Evolutionary conservation across 257 asterid genomes (phyloP).

Genomic region (Cynanchum wilfordii): DNA sequence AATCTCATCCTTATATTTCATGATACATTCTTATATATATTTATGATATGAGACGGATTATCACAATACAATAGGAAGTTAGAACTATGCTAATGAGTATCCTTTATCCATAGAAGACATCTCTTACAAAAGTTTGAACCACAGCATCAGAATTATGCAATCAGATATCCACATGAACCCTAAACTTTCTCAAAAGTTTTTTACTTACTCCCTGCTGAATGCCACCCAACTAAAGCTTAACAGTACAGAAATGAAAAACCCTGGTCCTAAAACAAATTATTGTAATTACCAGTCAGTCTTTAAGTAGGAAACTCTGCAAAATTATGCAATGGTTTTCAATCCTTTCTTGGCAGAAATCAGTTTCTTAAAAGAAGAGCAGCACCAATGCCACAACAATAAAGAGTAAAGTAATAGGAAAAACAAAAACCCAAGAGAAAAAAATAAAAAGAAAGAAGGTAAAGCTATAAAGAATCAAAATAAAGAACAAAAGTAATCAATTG

Average conservation of each 20-base stretch:
- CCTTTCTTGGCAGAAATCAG: not conserved
- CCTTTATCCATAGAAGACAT: not conserved
- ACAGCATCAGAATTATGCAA: not conserved
- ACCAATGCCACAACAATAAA: not conserved
- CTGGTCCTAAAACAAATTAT: not conserved
- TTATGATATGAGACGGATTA: too few relatives aligned
- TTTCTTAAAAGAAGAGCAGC: constrained; percentile 3
- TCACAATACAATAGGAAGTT: not conserved
- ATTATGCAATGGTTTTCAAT: not conserved
- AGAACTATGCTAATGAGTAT: not conserved
- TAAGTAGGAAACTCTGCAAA: not conserved
- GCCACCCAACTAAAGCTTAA: not conserved
- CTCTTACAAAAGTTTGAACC: not conserved
- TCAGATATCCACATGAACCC: not conserved
- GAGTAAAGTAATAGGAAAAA: not conserved
- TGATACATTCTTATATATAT: too few relatives aligned
- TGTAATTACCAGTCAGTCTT: not conserved
- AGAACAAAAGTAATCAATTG: constrained; percentile 20
- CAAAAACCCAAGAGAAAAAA: not conserved
- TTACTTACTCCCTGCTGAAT: not conserved
- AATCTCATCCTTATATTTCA: too few relatives aligned
- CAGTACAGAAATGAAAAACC: not conserved
- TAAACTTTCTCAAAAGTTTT: not conserved
- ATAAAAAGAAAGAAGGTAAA: not conserved
- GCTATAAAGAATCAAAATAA: not conserved